Base-by-base conservation (phyloP, 805 yeast species). In the Wickerhamiella siamensis region DNA sequence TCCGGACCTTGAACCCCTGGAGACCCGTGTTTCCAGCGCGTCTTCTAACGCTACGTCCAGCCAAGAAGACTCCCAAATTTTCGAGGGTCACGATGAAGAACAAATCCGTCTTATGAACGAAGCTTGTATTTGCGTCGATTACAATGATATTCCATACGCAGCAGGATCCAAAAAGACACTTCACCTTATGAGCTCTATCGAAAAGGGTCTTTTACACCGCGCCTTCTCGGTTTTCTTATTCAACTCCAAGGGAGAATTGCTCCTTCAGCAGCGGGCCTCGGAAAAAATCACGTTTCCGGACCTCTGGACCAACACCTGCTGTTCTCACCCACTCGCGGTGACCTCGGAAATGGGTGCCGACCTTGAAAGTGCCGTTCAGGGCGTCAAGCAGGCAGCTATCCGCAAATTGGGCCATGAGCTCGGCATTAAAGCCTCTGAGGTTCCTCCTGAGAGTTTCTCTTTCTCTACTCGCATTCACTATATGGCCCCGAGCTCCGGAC, bases 301-400 rank as follows among this genome's bases (percentile, higher is more conserved):
- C 44, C 77, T 87, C 79, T 91, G 99, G 99, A 91, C 99, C 20
- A 91, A 91, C 61, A 91, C 99, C 2, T 91, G 99, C 64, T 91
- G 99, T 61, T 87, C 97, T 1, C 99, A 91, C 60, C 99, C 99
- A 8, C 68, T 91, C 41, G 84, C 95, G 42, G 74, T 84, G 29
- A 71, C 77, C 31, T 65, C 74, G 31, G 99, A 91, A 61, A 66
- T 86, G 57, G 96, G 96, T 9, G 37, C 46, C 14, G 62, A 64
- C 38, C 66, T 87, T 44, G 61, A 64, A 4, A 63, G 68, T 29
- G 82, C 93, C 6, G 67, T 88, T 5, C 61, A 62, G 21, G 98
- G 98, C 44, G 94, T 75, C 41, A 81, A 76, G 56, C 66, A 67
- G 33, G 98, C 98, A 2, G 96, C 97, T 3, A 80, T 78, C 52